Evolutionary conservation across 2,329 filamentous ascomycete genomes (phyloP).

Genomic region (Orbilia brochopaga): DNA sequence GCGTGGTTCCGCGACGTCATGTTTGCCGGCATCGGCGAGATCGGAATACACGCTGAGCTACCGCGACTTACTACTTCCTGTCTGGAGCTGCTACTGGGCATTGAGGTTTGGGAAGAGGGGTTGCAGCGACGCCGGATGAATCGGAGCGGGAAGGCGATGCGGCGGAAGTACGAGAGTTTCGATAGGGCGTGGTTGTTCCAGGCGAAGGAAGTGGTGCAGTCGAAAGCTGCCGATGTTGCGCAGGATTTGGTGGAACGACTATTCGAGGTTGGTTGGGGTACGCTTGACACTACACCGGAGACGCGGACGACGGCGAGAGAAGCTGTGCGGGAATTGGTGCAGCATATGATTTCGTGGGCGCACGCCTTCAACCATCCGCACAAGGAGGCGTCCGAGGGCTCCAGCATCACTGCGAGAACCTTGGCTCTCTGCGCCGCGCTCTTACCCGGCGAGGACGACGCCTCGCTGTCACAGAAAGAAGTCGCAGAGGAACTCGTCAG

Average conservation of each 20-base stretch:
- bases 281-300: not conserved
- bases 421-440: conserved; percentile 30
- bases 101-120: conserved; percentile 39
- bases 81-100: conserved; percentile 35
- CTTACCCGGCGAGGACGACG: conserved; percentile 8
- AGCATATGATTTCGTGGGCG: conserved; percentile 38
- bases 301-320: conserved; percentile 6
- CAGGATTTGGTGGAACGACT: conserved; percentile 36
- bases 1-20: conserved; percentile 41
- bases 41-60: conserved; percentile 23
- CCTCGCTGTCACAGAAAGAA: conserved; percentile 9
- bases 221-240: conserved; percentile 33
- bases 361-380: conserved; percentile 39
- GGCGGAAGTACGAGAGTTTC: conserved; percentile 33
- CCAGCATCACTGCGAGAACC: conserved; percentile 36
- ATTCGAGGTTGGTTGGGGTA: conserved; percentile 43
- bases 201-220: conserved; percentile 22
- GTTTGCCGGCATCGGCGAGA: conserved; percentile 30
- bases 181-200: conserved; percentile 44
- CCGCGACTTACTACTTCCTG: conserved; percentile 18
- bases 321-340: conserved; percentile 21
- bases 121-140: conserved; percentile 29
- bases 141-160: conserved; percentile 28
- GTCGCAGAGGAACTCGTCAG: conserved; percentile 31
- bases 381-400: conserved; percentile 35